phyloP scores from a whole-genome alignment of 1,284 basidiomycete genomes.

The Bjerkandera adusta region DNA sequence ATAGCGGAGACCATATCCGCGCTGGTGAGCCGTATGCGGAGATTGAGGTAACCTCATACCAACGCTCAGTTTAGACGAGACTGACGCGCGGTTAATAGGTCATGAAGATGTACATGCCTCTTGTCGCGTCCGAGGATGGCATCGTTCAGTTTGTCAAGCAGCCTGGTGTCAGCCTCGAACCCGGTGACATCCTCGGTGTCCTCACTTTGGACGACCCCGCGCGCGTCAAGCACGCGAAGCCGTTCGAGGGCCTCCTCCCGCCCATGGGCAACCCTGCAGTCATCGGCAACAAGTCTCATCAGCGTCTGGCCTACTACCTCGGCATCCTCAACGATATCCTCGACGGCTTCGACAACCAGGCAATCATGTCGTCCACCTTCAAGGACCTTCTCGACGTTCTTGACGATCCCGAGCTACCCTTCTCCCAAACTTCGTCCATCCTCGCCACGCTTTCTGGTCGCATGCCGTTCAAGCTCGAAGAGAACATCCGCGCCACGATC shows the following conservation, averaged over 20 bases:
- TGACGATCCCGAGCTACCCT: slow-evolving; percentile 86
- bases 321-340: slow-evolving; percentile 89
- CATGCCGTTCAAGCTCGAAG: slow-evolving; percentile 91
- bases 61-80: slow-evolving; percentile 20
- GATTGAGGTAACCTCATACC: slow-evolving; percentile 71
- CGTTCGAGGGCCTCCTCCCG: slow-evolving; percentile 93
- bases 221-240: slow-evolving; percentile 97
- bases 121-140: slow-evolving; percentile 95
- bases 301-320: slow-evolving; percentile 78
- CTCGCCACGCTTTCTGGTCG: slow-evolving; percentile 91
- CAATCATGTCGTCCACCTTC: slow-evolving; percentile 79
- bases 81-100: slow-evolving; percentile 49
- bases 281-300: slow-evolving; percentile 89
- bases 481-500: slow-evolving; percentile 77
- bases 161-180: slow-evolving; percentile 92
- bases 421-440: slow-evolving; percentile 82
- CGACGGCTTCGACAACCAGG: slow-evolving; percentile 93
- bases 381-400: slow-evolving; percentile 82
- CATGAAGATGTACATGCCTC: slow-evolving; percentile 99
- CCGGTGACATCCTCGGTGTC: slow-evolving; percentile 98
- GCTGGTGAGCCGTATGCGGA: slow-evolving; percentile 98
- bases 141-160: slow-evolving; percentile 97
- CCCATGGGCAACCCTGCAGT: slow-evolving; percentile 84
- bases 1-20: slow-evolving; percentile 95
- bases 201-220: slow-evolving; percentile 95